Conservation (phyloP, 257 asterid genomes). For the Agastache rugosa region DNA sequence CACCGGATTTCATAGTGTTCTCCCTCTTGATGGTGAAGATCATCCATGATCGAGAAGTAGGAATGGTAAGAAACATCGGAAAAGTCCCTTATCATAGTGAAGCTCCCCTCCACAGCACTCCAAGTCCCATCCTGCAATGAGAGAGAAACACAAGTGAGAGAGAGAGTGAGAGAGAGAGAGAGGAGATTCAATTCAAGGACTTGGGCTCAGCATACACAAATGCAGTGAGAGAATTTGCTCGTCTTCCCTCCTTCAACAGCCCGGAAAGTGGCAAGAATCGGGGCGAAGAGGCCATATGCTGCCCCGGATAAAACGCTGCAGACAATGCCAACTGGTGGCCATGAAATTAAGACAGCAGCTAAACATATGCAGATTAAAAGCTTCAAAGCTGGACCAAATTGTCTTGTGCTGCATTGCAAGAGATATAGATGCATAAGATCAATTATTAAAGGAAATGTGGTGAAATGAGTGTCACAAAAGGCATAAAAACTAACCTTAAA, state of each 20-base stretch:
- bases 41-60: conserved; percentile 70
- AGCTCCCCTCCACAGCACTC: conserved; percentile 62
- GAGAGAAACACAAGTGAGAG: conserved; percentile 12
- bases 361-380: conserved; percentile 50
- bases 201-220: conserved; percentile 45
- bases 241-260: conserved; percentile 72
- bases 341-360: conserved; percentile 41
- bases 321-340: conserved; percentile 57
- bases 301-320: conserved; percentile 63
- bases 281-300: conserved; percentile 70
- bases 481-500: conserved; percentile 52
- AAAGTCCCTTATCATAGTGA: conserved; percentile 66
- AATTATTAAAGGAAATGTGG: background rate
- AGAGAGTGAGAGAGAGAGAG: conserved; percentile 17
- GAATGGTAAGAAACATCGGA: conserved; percentile 67
- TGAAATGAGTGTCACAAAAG: conserved; percentile 7
- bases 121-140: conserved; percentile 76
- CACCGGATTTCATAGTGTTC: conserved; percentile 73
- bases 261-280: conserved; percentile 66
- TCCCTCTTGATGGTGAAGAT: conserved; percentile 56
- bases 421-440: conserved; percentile 4
- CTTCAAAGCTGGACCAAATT: conserved; percentile 71
- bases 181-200: background rate
- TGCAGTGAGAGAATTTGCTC: conserved; percentile 60
- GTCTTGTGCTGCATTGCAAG: conserved; percentile 59